Evolutionary conservation across 371 early-diverging fungal genomes (phyloP).

Genomic region (Mortierella sp.): DNA sequence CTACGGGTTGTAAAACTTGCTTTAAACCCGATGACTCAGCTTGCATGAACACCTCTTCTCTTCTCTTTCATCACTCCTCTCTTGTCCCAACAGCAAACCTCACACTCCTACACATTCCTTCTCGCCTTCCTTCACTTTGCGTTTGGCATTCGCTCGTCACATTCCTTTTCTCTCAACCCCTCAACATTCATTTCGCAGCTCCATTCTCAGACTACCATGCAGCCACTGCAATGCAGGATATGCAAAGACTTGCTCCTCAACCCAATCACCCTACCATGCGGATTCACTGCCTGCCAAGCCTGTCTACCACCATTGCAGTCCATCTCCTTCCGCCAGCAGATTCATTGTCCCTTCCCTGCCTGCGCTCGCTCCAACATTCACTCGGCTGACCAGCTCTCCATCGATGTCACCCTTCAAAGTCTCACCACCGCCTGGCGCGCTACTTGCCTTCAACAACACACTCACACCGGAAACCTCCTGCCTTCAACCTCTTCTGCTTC

Average conservation of each 20-base stretch:
- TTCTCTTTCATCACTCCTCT: not conserved
- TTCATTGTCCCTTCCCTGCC: conserved; percentile 38
- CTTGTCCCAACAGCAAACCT: not conserved
- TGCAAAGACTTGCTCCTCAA: conserved; percentile 52
- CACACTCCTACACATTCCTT: not conserved
- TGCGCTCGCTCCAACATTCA: conserved; percentile 48
- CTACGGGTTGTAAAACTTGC: not conserved
- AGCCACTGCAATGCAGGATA: conserved; percentile 51
- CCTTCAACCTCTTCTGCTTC: not conserved
- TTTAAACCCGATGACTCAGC: not conserved
- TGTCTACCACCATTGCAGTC: conserved; percentile 55
- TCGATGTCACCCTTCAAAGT: conserved; percentile 55
- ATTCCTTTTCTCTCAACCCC: not conserved
- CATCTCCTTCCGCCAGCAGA: conserved; percentile 29
- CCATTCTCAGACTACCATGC: conserved; percentile 17
- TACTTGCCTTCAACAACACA: conserved; percentile 7
- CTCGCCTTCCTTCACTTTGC: not conserved
- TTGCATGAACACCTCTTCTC: not conserved
- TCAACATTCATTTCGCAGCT: not conserved
- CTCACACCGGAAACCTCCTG: conserved; percentile 19
- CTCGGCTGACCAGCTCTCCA: conserved; percentile 48
- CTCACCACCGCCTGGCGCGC: conserved; percentile 34
- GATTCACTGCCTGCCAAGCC: conserved; percentile 60
- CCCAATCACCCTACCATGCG: conserved; percentile 66
- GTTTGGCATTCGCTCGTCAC: not conserved